Percentiles rank a stretch among this genome's conserved stretches.
Conservation (phyloP, 768 basidiomycete species). For the Tephrocybe sp. region DNA sequence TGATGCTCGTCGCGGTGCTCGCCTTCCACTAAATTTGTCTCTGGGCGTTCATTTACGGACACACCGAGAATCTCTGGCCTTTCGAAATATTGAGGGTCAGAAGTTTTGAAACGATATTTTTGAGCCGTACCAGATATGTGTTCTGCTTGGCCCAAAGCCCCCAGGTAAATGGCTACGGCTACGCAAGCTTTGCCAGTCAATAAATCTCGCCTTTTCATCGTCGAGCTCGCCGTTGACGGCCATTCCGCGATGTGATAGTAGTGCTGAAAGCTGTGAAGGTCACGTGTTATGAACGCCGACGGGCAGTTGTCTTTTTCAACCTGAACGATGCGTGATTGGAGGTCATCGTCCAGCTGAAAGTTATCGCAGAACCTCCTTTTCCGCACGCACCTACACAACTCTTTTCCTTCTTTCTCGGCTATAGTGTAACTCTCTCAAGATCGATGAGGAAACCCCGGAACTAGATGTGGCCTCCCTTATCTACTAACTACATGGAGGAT, state of each 20-base stretch:
- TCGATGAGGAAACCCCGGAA: too few relatives aligned
- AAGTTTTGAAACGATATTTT: not conserved
- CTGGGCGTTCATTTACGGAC: not conserved
- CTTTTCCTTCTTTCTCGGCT: too few relatives aligned
- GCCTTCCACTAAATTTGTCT: slow-evolving; percentile 5
- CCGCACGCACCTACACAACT: not conserved
- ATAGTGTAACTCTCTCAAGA: too few relatives aligned
- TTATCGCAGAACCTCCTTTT: not conserved
- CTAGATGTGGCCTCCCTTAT: too few relatives aligned
- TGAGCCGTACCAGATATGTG: slow-evolving; percentile 52
- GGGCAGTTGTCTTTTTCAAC: not conserved
- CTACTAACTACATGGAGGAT: too few relatives aligned
- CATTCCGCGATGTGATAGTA: slow-evolving; percentile 1
- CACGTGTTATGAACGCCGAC: too few relatives aligned
- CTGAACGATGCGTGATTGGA: too few relatives aligned
- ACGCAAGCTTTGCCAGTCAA: slow-evolving; percentile 10
- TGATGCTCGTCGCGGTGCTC: slow-evolving; percentile 82
- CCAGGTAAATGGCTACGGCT: slow-evolving; percentile 48
- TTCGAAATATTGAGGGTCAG: not conserved
- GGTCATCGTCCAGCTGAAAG: too few relatives aligned
- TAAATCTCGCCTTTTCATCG: not conserved
- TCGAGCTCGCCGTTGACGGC: not conserved
- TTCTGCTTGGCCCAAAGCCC: slow-evolving; percentile 64
- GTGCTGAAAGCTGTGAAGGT: not conserved
- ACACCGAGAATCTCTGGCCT: slow-evolving; percentile 21